Evolutionary conservation across 2,329 filamentous ascomycete species (phyloP), one percentile per base, ranked within the genome.

Genomic region (Talaromyces sp.): DNA sequence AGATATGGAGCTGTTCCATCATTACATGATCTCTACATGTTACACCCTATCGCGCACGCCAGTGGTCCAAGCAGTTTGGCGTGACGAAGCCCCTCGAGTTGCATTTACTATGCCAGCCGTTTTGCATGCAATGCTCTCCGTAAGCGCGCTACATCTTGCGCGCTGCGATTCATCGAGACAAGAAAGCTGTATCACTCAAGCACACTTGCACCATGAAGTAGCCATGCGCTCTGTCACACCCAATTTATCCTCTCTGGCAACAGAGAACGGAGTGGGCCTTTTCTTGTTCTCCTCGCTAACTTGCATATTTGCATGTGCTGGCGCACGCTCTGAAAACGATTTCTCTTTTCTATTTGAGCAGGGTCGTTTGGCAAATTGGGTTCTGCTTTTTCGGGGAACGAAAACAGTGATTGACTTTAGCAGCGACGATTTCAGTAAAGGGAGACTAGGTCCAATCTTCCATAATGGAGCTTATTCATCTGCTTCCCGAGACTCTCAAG

Each of bases 1-100:
- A 10, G 78, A 82, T 41, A 70, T 82, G 8, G 79, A 83, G 57
- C 72, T 84, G 1, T 69, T 84, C 6, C 79, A 83, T 60, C 79
- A 83, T 65, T 83, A 75, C 56, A 75, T 73, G 40, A 78, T 75
- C 0, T 75, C 74, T 9, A 83, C 81, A 0, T 75, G 74, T 47
- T 67, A 72, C n/a, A 82, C 80, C 0, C 65, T 83, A 3, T 74
- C 75, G 4, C 67, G 66, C 6, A 73, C 78, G 33, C 67, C 74
- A 0, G 58, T 66, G 6, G 56, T 80, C 3, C 75, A 75, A 36
- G 69, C 72, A 30, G 72, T 82, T 27, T 82, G 78, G 76, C 74
- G 75, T 6, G 69, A 77, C 7, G 76, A 75, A 47, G 74, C 78
- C 3, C 76, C 80, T 10, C 71, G 75, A n/a, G 62, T 80, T 20